Conservation (phyloP, 164 flowering plant species). For the Malania oleifera region DNA sequence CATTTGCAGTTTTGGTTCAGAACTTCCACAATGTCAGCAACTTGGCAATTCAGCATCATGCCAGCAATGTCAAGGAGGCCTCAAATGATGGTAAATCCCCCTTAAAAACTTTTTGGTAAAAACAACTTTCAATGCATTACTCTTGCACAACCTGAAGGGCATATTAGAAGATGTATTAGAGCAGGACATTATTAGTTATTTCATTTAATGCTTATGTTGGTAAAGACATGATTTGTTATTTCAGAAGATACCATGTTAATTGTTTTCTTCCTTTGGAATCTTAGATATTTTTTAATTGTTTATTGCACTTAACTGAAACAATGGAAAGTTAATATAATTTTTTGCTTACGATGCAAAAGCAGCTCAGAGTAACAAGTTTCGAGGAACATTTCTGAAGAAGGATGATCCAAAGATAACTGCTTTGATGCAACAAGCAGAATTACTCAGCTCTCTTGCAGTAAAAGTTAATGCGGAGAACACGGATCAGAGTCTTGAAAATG, state of each 20-base stretch:
- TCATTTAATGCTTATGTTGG: no score
- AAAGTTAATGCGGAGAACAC: slow-evolving; percentile 71
- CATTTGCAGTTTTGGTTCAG: slow-evolving; percentile 56
- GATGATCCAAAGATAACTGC: slow-evolving; percentile 83
- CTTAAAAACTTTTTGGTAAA: neutral
- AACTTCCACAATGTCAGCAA: slow-evolving; percentile 30
- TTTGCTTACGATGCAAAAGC: slow-evolving; percentile 12
- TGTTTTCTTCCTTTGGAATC: neutral
- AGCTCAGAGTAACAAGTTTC: slow-evolving; percentile 35
- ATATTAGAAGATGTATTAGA: neutral
- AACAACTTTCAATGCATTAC: neutral
- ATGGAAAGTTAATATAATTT: neutral
- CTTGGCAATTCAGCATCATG: slow-evolving; percentile 25
- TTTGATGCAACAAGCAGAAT: slow-evolving; percentile 86
- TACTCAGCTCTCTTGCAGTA: slow-evolving; percentile 81
- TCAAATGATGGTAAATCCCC: slow-evolving; percentile 41
- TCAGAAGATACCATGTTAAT: neutral
- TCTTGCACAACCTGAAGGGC: neutral
- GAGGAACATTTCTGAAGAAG: slow-evolving; percentile 71
- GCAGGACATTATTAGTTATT: neutral
- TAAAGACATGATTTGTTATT: neutral
- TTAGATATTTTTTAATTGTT: neutral
- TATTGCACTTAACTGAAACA: neutral
- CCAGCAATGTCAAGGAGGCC: slow-evolving; percentile 21
- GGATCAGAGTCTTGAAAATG: slow-evolving; percentile 84